These are phyloP conservation scores for Monilinia fructicola DNA, from an alignment of 2,329 filamentous ascomycete genomes.

Conservation along the genomic window DNA sequence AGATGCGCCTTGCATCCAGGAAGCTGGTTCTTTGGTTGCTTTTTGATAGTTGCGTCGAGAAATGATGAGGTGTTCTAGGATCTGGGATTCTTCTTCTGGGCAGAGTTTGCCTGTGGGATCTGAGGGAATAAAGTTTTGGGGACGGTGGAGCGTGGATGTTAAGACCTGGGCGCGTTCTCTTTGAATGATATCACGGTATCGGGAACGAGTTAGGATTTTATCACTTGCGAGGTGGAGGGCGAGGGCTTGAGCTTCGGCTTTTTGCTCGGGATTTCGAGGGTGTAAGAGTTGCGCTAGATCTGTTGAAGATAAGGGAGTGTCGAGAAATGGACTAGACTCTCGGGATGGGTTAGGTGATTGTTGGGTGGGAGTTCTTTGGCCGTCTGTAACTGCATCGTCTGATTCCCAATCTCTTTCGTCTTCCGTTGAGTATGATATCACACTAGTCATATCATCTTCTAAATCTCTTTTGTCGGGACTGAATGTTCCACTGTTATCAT, in stretches of 20 bases:
- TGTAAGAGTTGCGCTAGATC: constrained; percentile 80
- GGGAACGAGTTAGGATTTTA: constrained; percentile 76
- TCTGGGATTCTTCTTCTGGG: constrained; percentile 58
- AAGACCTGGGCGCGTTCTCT: constrained; percentile 70
- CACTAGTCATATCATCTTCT: constrained; percentile 74
- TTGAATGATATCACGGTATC: constrained; percentile 67
- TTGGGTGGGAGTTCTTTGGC: constrained; percentile 73
- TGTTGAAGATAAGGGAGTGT: constrained; percentile 62
- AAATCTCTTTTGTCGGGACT: constrained; percentile 53
- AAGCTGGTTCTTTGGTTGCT: constrained; percentile 37
- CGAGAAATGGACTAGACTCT: constrained; percentile 58
- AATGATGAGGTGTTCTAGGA: constrained; percentile 61
- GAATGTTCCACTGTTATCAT: constrained; percentile 81
- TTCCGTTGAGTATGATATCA: constrained; percentile 59
- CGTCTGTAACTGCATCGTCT: constrained; percentile 44
- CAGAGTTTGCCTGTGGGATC: constrained; percentile 47
- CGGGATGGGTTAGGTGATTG: constrained; percentile 51
- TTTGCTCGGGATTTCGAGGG: constrained; percentile 73
- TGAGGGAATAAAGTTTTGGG: constrained; percentile 37
- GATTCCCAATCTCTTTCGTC: constrained; percentile 51
- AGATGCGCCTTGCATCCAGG: constrained; percentile 70
- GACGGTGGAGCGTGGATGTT: constrained; percentile 47
- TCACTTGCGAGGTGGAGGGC: constrained; percentile 74
- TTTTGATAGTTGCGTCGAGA: constrained; percentile 34
- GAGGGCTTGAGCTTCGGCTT: constrained; percentile 76